Evolutionary conservation across 129 eudicot species (phyloP).

Genomic region (Ambrosia trifida): DNA sequence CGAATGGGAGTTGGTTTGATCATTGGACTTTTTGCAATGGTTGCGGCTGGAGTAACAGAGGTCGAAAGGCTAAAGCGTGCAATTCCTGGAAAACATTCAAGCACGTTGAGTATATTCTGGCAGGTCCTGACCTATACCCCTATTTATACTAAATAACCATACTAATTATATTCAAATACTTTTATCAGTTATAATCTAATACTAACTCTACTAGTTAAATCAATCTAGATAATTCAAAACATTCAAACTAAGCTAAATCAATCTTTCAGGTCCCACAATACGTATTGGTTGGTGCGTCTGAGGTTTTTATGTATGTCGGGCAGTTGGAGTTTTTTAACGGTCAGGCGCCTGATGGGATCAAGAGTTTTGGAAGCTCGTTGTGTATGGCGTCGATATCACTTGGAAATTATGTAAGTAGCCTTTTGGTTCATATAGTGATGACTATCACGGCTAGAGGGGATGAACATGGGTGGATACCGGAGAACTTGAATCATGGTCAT

Average conservation of each 20-base stretch:
- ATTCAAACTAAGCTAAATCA: too few species aligned
- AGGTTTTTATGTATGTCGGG: slow-evolving; percentile 87
- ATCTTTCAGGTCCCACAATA: slow-evolving; percentile 67
- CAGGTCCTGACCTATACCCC: slow-evolving; percentile 23
- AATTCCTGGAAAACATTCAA: slow-evolving; percentile 28
- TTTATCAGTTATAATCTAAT: too few species aligned
- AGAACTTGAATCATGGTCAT: slow-evolving; percentile 61
- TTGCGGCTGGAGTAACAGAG: slow-evolving; percentile 69
- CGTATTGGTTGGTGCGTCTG: slow-evolving; percentile 78
- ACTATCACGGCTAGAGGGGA: slow-evolving; percentile 43
- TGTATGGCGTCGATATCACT: slow-evolving; percentile 86
- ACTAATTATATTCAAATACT: too few species aligned
- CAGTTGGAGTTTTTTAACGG: slow-evolving; percentile 83
- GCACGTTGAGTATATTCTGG: slow-evolving; percentile 65
- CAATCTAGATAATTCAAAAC: too few species aligned
- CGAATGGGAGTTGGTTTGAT: slow-evolving; percentile 77
- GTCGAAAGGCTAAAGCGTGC: slow-evolving; percentile 47
- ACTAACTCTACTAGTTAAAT: too few species aligned
- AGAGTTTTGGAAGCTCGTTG: slow-evolving; percentile 82
- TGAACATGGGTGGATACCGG: slow-evolving; percentile 68
- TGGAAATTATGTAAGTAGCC: slow-evolving; percentile 71
- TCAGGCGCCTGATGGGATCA: slow-evolving; percentile 84
- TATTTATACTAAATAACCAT: too few species aligned
- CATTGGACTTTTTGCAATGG: slow-evolving; percentile 67
- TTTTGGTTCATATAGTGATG: slow-evolving; percentile 72